A percentile compares a stretch with the other conserved stretches of the same genome.
Evolutionary conservation across 352 stramenopile species (phyloP).

Genomic region (Pythium insidiosum): DNA sequence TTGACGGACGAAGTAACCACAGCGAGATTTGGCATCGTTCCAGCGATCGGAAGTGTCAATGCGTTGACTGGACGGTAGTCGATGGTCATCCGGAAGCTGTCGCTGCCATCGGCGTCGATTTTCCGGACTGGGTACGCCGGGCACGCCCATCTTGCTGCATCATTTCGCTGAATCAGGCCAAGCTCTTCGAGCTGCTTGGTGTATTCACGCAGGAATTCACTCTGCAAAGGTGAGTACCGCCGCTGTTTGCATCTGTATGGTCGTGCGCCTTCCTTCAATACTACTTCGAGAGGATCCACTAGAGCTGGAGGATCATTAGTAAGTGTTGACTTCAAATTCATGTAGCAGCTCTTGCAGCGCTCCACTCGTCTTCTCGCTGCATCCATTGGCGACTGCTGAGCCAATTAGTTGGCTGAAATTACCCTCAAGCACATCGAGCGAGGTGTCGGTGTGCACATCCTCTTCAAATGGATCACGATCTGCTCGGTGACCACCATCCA

Average conservation of each 20-base stretch:
- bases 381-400: not conserved
- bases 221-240: conserved; percentile 13
- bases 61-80: conserved; percentile 19
- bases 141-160: conserved; percentile 10
- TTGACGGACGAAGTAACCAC: conserved; percentile 1
- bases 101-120: conserved; percentile 1
- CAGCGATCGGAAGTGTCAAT: conserved; percentile 11
- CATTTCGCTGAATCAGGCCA: conserved; percentile 19
- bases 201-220: conserved; percentile 10
- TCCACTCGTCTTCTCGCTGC: too few relatives aligned
- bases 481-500: conserved; percentile 2
- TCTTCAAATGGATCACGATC: not conserved
- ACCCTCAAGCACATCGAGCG: not conserved
- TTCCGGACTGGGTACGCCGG: conserved; percentile 13
- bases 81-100: conserved; percentile 15
- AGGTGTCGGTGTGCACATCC: too few relatives aligned
- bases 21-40: conserved; percentile 18
- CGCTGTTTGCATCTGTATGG: conserved; percentile 15
- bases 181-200: conserved; percentile 12
- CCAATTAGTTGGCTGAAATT: conserved; percentile 1
- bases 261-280: conserved; percentile 8
- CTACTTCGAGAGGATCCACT: conserved; percentile 12
- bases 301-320: conserved; percentile 11
- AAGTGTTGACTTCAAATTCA: conserved; percentile 4
- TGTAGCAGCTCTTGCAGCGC: conserved; percentile 1